Base-by-base conservation (phyloP, 768 basidiomycete species). In the Macrolepiota dolichaula region DNA sequence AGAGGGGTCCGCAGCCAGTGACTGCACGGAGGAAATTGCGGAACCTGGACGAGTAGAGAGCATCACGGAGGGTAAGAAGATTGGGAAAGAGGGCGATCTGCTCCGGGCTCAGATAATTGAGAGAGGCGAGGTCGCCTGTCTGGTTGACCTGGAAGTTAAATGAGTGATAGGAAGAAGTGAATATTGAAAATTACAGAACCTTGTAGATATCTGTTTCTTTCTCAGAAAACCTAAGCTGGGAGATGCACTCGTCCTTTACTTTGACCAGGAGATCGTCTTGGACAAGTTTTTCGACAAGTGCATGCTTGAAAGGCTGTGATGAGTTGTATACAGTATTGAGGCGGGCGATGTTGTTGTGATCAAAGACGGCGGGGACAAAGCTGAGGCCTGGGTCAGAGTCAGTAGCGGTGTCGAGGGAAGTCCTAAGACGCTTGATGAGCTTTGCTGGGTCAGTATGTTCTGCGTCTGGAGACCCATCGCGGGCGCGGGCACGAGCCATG, bases 131-230 rank as follows among this genome's bases (percentile, higher is more conserved):
- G 76, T 98, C 96, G 66, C 96, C 96, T 0, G 96, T 97, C 79
- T 98, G 96, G 74, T 95, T 89, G 68, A 98, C 90, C 96, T 98
- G 46, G 42, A 47, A 40, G 2, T n/a, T 24, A 35, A 60, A 57
- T 35, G 40, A 59, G 42, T 61, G 50, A 61, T 46, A 50, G 25
- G 42, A 38, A 42, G 1, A 59, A 62, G 59, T 62, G 51, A 47
- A n/a, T 25, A 57, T 60, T 42, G 49, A 17, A 53, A 51, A 54
- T 47, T 52, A 51, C 59, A 50, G 50, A 62, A 91, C 92, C 87
- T 92, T 94, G 85, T 98, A 98, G 65, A 98, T 98, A 70, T 98
- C 96, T 2, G 96, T 98, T 80, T 98, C 92, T 76, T 97, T 98
- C 77, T 94, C 88, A 2, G 89, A 83, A 71, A 96, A 94, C 72